Conservation (phyloP, 139 green algal genomes). For the Chlorella sp. region DNA sequence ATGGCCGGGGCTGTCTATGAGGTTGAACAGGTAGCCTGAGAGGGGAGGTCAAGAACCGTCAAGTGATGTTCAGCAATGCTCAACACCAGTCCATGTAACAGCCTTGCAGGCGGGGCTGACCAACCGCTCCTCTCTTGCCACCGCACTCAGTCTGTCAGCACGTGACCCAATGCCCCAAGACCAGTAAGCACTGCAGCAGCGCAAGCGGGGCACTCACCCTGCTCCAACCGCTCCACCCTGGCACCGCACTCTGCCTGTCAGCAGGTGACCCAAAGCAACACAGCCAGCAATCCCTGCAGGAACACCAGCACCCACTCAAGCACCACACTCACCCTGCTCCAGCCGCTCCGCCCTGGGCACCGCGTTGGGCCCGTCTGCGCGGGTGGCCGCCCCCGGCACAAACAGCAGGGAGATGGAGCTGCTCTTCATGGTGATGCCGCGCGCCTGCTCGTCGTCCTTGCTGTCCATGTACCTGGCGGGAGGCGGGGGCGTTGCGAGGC, state of each 20-base stretch:
- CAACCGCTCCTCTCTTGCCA: slow-evolving; percentile 51
- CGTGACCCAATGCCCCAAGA: too few relatives aligned
- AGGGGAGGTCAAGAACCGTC: too few relatives aligned
- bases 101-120: too few relatives aligned
- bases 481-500: background rate
- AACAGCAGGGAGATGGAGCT: slow-evolving; percentile 95
- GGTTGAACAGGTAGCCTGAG: slow-evolving; percentile 91
- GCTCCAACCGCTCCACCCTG: too few relatives aligned
- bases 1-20: slow-evolving; percentile 98
- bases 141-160: slow-evolving; percentile 52
- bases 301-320: background rate
- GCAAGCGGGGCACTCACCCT: too few relatives aligned
- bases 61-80: too few relatives aligned
- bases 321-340: background rate
- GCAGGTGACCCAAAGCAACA: too few relatives aligned
- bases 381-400: slow-evolving; percentile 63
- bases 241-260: too few relatives aligned
- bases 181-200: too few relatives aligned
- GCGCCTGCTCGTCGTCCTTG: slow-evolving; percentile 94
- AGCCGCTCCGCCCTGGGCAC: slow-evolving; percentile 52
- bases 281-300: background rate
- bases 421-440: slow-evolving; percentile 99
- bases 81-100: too few relatives aligned
- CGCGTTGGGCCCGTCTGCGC: slow-evolving; percentile 54
- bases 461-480: slow-evolving; percentile 87